Evolutionary conservation across 306 rosid species (phyloP).

Genomic region (Abrus pulchellus): DNA sequence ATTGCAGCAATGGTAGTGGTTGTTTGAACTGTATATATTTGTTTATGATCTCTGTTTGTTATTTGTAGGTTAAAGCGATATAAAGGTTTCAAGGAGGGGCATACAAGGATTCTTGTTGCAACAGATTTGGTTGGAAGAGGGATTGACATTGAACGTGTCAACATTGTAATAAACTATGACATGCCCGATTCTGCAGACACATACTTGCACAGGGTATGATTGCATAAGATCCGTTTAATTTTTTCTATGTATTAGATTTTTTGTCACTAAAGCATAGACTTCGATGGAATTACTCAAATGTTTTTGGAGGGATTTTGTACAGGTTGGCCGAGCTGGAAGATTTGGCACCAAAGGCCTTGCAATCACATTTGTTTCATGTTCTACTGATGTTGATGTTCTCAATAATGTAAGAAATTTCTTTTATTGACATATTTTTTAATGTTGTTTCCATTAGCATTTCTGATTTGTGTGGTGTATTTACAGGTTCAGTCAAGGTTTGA

Average conservation of each 20-base stretch:
- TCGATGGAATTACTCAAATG: neutral
- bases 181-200: slow-evolving; percentile 99
- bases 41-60: neutral
- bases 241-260: neutral
- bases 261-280: neutral
- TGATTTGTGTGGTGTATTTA: slow-evolving; percentile 29
- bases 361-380: slow-evolving; percentile 92
- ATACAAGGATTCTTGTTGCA: slow-evolving; percentile 96
- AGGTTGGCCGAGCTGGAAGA: slow-evolving; percentile 99
- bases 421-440: neutral
- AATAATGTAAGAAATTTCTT: slow-evolving; percentile 70
- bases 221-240: neutral
- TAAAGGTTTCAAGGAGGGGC: slow-evolving; percentile 98
- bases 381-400: slow-evolving; percentile 90
- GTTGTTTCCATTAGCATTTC: neutral
- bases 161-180: slow-evolving; percentile 96
- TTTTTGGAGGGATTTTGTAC: slow-evolving; percentile 25
- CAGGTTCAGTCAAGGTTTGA: slow-evolving; percentile 99
- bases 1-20: neutral
- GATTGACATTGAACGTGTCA: slow-evolving; percentile 96
- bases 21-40: neutral
- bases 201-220: slow-evolving; percentile 90
- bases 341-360: slow-evolving; percentile 99
- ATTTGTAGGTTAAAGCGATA: slow-evolving; percentile 63
- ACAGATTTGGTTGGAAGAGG: slow-evolving; percentile 99